Conservation (phyloP, 306 rosid genomes). For the Cicer pinnatifidum region DNA sequence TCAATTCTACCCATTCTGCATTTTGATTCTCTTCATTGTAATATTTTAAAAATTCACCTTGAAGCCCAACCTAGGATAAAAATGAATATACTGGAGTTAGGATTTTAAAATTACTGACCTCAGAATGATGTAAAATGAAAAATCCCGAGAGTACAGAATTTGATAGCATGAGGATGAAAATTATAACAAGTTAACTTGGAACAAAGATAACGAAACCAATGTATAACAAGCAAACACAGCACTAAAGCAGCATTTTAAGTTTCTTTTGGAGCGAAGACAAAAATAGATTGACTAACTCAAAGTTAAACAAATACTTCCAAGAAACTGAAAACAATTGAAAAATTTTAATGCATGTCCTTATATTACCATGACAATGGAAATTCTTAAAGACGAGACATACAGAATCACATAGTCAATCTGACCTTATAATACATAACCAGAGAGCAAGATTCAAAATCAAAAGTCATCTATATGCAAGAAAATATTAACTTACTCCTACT, state of each 20-base stretch:
- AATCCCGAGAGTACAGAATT: constrained; percentile 26
- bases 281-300: background rate
- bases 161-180: constrained; percentile 32
- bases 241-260: constrained; percentile 22
- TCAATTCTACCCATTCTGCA: constrained; percentile 68
- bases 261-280: constrained; percentile 21
- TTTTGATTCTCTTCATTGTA: constrained; percentile 67
- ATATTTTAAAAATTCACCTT: constrained; percentile 70
- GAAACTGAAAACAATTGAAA: background rate
- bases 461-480: constrained; percentile 15
- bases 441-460: constrained; percentile 38
- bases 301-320: constrained; percentile 9
- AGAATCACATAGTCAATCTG: constrained; percentile 2
- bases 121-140: constrained; percentile 14
- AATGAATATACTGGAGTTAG: constrained; percentile 41
- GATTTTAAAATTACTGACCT: constrained; percentile 22
- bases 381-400: background rate
- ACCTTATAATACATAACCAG: background rate
- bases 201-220: background rate
- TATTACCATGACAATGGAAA: constrained; percentile 1
- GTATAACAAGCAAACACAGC: constrained; percentile 31
- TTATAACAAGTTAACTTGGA: constrained; percentile 20
- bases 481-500: constrained; percentile 3
- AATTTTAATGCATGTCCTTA: background rate
- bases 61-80: constrained; percentile 79